Conservation (phyloP, 1,284 basidiomycete species). For the Trametes polyzona region DNA sequence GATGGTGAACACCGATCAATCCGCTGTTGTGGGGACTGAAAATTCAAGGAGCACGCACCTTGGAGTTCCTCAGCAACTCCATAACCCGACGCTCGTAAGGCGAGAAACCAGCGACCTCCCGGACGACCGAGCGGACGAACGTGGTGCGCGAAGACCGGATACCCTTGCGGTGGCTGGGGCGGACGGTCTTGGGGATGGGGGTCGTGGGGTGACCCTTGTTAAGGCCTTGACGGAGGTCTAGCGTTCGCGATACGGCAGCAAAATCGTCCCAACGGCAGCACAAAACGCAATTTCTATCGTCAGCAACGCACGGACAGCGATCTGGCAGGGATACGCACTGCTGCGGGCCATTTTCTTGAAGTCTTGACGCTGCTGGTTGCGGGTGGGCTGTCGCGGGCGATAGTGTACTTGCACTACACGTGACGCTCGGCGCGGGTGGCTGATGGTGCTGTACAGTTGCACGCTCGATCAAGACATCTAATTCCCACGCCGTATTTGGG, state of each 20-base stretch:
- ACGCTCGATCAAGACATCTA: constrained; percentile 3
- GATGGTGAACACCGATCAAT: background rate
- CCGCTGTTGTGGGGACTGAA: background rate
- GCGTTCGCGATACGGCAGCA: no score
- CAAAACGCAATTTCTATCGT: background rate
- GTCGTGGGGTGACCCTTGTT: constrained; percentile 96
- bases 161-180: constrained; percentile 95
- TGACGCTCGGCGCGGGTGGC: constrained; percentile 36
- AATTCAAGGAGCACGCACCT: constrained; percentile 61
- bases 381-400: constrained; percentile 27
- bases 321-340: constrained; percentile 48
- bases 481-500: constrained; percentile 32
- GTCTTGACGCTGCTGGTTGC: constrained; percentile 58
- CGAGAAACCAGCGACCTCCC: constrained; percentile 97
- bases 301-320: constrained; percentile 5
- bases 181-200: constrained; percentile 75
- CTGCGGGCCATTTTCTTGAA: constrained; percentile 71
- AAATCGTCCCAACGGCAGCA: background rate
- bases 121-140: constrained; percentile 90
- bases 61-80: constrained; percentile 99
- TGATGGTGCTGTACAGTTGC: constrained; percentile 50
- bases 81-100: constrained; percentile 98
- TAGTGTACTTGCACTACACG: constrained; percentile 27
- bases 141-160: constrained; percentile 83
- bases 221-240: constrained; percentile 89